These are phyloP conservation scores for Hansfordia pulvinata DNA, from an alignment of 2,329 filamentous ascomycete genomes.

Conservation along the genomic window DNA sequence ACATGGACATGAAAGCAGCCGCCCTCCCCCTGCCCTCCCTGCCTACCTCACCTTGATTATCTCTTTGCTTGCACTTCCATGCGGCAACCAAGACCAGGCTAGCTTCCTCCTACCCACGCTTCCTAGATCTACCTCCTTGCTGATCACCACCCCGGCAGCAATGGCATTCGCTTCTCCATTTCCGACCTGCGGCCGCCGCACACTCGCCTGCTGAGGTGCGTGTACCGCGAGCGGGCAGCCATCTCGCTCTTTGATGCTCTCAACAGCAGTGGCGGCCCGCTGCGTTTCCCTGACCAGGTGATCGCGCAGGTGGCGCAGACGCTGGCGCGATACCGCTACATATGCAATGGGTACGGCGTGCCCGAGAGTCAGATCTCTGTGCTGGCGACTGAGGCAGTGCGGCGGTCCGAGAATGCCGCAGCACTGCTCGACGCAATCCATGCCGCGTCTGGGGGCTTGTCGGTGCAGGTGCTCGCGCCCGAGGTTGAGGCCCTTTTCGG, in stretches of 20 bases:
- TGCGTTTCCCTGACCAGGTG: slow-evolving; percentile 35
- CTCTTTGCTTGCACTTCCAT: too few relatives aligned
- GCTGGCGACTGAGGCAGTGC: slow-evolving; percentile 80
- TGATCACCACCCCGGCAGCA: too few relatives aligned
- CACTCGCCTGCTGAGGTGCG: slow-evolving; percentile 58
- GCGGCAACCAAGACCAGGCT: too few relatives aligned
- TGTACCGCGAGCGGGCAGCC: slow-evolving; percentile 64
- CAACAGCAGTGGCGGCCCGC: slow-evolving; percentile 29
- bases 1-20: too few relatives aligned
- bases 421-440: slow-evolving; percentile 55
- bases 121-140: too few relatives aligned
- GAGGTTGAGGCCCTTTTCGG: slow-evolving; percentile 74
- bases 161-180: slow-evolving; percentile 87
- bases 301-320: slow-evolving; percentile 54
- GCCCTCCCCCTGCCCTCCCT: too few relatives aligned
- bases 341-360: slow-evolving; percentile 59
- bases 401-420: slow-evolving; percentile 61
- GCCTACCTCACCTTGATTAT: too few relatives aligned
- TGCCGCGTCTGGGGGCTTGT: slow-evolving; percentile 47
- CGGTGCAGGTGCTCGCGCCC: slow-evolving; percentile 60
- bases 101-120: too few relatives aligned
- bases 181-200: slow-evolving; percentile 61
- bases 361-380: slow-evolving; percentile 52
- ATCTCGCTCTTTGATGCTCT: slow-evolving; percentile 82
- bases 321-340: slow-evolving; percentile 56